Evolutionary conservation across 805 yeast genomes (phyloP), one percentile per base, ranked within the genome.

Genomic region (Yamadazyma paraphyllophila): DNA sequence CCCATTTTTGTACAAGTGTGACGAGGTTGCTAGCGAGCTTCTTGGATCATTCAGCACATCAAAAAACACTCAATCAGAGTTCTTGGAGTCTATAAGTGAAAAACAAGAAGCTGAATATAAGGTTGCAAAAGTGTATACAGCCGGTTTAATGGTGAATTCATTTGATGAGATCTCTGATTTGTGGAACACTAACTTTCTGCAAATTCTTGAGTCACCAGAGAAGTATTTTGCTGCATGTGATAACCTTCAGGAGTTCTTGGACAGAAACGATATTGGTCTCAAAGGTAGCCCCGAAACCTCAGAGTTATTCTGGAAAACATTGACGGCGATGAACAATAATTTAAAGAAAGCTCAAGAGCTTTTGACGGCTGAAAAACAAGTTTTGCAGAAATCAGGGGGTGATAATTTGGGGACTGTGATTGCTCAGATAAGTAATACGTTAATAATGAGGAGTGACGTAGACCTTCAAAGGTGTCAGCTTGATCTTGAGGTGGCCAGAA

Each of bases 381-480:
- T 44, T 39, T 51, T 52, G 34, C 43, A 41, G 14, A 52, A 58
- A 11, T 36, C 55, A 4, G 57, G 57, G 1, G 47, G 42, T 5
- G 59, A 58, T 25, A 70, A 67, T 2, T 37, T 64, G 29, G 73
- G 75, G 1, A 48, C 59, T 1, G 43, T 67, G 14, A 57, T 65
- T 25, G 55, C 65, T 10, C 74, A 73, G 46, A 47, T 76, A 2
- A 63, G 76, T 48, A 65, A 72, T 7, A 60, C 78, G 1, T 53
- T 70, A 27, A 72, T 77, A n/a, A 79, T 76, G 27, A 62, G 83
- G 40, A 71, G 80, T 1, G 83, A 79, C 53, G 66, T 78, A 3
- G 82, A 77, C 44, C 53, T 76, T 10, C 81, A 77, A 54, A 61
- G 82, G 45, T 61, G 73, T n/a, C 68, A 64, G 37, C 27, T 75